These are phyloP conservation scores for Hyphochytrium catenoides DNA, from an alignment of 352 stramenopile genomes.

Conservation along the genomic window DNA sequence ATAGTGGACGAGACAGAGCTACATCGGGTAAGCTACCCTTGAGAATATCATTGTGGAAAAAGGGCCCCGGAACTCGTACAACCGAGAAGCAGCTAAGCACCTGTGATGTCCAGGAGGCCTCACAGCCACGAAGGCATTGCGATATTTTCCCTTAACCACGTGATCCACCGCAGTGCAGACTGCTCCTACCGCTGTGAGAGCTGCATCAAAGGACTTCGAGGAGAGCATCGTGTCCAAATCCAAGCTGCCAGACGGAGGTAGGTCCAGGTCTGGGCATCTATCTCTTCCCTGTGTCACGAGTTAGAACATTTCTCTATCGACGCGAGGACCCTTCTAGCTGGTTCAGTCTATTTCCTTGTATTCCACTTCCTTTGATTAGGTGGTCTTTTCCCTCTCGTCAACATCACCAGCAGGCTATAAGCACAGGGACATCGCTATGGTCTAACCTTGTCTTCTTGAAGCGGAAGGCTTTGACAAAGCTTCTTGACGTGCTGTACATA, in stretches of 20 bases:
- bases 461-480: conserved; percentile 15
- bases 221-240: conserved; percentile 63
- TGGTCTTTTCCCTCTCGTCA: conserved; percentile 13
- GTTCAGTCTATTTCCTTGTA: conserved; percentile 22
- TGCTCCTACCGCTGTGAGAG: conserved; percentile 37
- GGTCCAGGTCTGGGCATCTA: conserved; percentile 20
- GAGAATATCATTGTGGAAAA: no score
- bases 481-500: conserved; percentile 31
- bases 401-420: conserved; percentile 15
- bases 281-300: conserved; percentile 15
- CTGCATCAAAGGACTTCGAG: conserved; percentile 53
- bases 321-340: conserved; percentile 15
- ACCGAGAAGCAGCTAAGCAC: no score
- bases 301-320: neutral
- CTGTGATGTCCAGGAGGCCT: conserved; percentile 28
- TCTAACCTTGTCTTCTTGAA: conserved; percentile 22
- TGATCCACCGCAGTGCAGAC: conserved; percentile 51
- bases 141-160: conserved; percentile 45
- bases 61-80: no score
- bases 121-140: conserved; percentile 30
- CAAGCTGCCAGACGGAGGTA: conserved; percentile 20
- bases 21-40: no score
- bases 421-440: no score
- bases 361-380: conserved; percentile 11
- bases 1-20: no score